phyloP scores from a whole-genome alignment of 371 early-diverging fungal genomes.

The Apophysomyces trapeziformis region DNA sequence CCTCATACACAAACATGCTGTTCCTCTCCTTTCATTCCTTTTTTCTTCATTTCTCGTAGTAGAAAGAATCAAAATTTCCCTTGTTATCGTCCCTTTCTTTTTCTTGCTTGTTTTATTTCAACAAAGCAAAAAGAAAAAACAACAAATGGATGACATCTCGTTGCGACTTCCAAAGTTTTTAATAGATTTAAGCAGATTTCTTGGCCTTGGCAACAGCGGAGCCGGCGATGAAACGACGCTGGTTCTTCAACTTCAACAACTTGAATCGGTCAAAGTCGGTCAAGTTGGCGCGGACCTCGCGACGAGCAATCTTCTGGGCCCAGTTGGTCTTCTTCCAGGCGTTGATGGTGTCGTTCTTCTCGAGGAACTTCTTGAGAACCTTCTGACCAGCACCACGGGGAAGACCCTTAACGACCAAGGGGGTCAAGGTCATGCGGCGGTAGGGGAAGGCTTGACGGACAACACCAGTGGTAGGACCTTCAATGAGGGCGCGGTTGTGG shows the following conservation, averaged over 20 bases:
- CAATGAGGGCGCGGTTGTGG: conserved; percentile 96
- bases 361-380: conserved; percentile 81
- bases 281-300: conserved; percentile 77
- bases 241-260: conserved; percentile 80
- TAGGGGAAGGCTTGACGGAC: conserved; percentile 84
- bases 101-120: neutral
- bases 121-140: conserved; percentile 4
- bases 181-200: conserved; percentile 49
- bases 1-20: neutral
- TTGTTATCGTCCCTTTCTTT: neutral
- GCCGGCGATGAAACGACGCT: conserved; percentile 50
- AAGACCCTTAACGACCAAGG: conserved; percentile 79
- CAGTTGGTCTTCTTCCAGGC: conserved; percentile 88
- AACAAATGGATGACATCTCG: too few species aligned
- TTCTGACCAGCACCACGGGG: conserved; percentile 85
- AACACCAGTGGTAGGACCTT: conserved; percentile 97
- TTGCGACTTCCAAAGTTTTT: neutral
- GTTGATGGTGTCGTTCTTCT: conserved; percentile 79
- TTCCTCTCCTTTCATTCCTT: neutral
- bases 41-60: neutral
- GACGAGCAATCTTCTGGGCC: conserved; percentile 91
- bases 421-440: conserved; percentile 90
- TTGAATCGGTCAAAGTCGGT: conserved; percentile 98
- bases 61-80: neutral
- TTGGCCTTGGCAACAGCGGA: conserved; percentile 45